phyloP scores from a whole-genome alignment of 2,329 filamentous ascomycete species.

The Alternaria tenuissima region DNA sequence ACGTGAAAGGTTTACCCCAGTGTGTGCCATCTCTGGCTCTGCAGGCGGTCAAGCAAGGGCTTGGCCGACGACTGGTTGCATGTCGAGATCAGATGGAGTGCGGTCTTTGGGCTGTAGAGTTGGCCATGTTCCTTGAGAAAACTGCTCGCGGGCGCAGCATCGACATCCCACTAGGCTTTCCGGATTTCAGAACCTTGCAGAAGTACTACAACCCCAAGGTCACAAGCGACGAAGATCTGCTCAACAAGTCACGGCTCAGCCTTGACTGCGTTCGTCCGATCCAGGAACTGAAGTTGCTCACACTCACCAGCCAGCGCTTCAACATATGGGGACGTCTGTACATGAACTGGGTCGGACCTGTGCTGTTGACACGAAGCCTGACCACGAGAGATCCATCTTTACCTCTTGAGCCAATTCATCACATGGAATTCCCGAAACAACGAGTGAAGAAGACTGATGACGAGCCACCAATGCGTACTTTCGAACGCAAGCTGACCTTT shows the following conservation, averaged over 20 bases:
- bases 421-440: constrained; percentile 43
- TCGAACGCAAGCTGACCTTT: constrained; percentile 50
- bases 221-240: constrained; percentile 41
- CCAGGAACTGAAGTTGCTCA: constrained; percentile 46
- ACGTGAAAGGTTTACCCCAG: constrained; percentile 47
- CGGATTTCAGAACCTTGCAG: constrained; percentile 38
- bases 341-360: constrained; percentile 50
- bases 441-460: constrained; percentile 30
- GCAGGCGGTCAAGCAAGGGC: constrained; percentile 33
- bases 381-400: constrained; percentile 12
- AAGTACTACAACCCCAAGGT: constrained; percentile 51
- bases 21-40: constrained; percentile 49
- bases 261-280: constrained; percentile 42
- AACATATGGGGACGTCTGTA: constrained; percentile 51
- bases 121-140: constrained; percentile 24
- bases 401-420: constrained; percentile 30
- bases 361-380: constrained; percentile 45
- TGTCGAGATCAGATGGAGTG: constrained; percentile 31
- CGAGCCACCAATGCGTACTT: constrained; percentile 6
- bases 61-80: constrained; percentile 43
- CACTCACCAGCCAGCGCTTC: constrained; percentile 46
- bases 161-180: constrained; percentile 28
- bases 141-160: constrained; percentile 8
- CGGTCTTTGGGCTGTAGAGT: constrained; percentile 35
- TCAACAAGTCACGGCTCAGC: constrained; percentile 36